Base-by-base conservation (phyloP, 1,284 basidiomycete species). In the Ustilago bromivora region DNA sequence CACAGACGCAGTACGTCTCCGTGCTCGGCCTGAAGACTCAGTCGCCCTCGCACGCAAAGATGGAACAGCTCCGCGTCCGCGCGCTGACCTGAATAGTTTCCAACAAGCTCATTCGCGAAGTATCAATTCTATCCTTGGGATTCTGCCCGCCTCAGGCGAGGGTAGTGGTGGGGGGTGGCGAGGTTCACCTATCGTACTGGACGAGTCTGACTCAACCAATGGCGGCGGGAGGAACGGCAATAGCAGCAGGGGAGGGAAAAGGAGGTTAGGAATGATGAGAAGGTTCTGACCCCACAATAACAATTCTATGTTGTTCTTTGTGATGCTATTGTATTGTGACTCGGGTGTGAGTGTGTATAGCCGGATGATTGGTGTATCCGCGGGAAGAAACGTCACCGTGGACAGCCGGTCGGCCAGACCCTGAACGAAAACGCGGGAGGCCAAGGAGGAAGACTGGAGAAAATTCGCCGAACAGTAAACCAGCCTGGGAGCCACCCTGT, bases 51-150 rank as follows among this genome's bases (percentile, higher is more conserved):
- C 62, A 13, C 28, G 67, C 2, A 54, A 17, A 10, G 71, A 77
- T 9, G 69, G 68, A 6, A 70, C 70, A 4, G 74, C 66, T 11
- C 71, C 71, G 0, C 49, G 75, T 12, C 75, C 69, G 1, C 53
- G 68, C 17, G 79, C 79, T 1, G 76, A 76, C 34, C 62, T 80
- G 35, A 72, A 58, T 51, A 78, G 76, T 51, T 80, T 80, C 38
- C 76, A 78, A 31, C 67, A 78, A 52, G 71, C 67, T 36, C 71
- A 78, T 54, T 61, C 64, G 9, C 47, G 62, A 7, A 56, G 67
- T 9, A 62, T 78, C 17, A 68, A 36, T 40, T 74, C 59, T 23
- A 63, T 78, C 2, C 34, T 74, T 17, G 64, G 60, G 19, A 64
- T 78, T 56, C 32, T 78, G 1, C 71, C 71, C 4, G 53, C 64